Conservation (phyloP, 768 basidiomycete genomes). For the Fomitopsis serialis region DNA sequence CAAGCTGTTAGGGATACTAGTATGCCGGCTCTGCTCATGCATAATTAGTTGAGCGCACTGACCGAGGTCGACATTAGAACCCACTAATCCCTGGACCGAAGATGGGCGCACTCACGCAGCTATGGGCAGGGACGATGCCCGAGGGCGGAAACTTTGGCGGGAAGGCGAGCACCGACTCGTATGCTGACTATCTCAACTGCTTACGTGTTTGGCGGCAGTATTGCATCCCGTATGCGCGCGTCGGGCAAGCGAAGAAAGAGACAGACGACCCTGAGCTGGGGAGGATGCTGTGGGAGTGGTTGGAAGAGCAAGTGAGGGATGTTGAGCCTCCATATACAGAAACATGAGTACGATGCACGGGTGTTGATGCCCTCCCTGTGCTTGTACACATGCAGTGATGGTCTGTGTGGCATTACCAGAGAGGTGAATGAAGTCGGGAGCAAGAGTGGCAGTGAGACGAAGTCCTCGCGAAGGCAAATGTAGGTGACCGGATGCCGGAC, state of each 20-base stretch:
- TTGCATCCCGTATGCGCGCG: constrained; percentile 25
- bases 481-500: too few relatives aligned
- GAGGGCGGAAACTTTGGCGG: constrained; percentile 35
- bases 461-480: too few relatives aligned
- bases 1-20: not conserved
- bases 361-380: too few relatives aligned
- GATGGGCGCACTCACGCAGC: constrained; percentile 37
- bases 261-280: constrained; percentile 20
- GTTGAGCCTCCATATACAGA: not conserved
- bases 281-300: constrained; percentile 24
- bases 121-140: constrained; percentile 38
- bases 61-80: constrained; percentile 10
- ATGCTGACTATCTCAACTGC: too few relatives aligned
- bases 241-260: constrained; percentile 11
- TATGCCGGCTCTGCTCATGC: constrained; percentile 7
- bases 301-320: constrained; percentile 23
- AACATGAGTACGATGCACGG: too few relatives aligned
- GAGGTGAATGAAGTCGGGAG: too few relatives aligned
- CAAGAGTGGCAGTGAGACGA: too few relatives aligned
- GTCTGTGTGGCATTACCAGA: too few relatives aligned
- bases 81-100: constrained; percentile 23
- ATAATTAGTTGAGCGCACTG: not conserved
- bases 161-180: constrained; percentile 24
- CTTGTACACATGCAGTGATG: too few relatives aligned
- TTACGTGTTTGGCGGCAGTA: constrained; percentile 9